Base-by-base conservation (phyloP, 2,329 filamentous ascomycete genomes). In the Aspergillus sp. region DNA sequence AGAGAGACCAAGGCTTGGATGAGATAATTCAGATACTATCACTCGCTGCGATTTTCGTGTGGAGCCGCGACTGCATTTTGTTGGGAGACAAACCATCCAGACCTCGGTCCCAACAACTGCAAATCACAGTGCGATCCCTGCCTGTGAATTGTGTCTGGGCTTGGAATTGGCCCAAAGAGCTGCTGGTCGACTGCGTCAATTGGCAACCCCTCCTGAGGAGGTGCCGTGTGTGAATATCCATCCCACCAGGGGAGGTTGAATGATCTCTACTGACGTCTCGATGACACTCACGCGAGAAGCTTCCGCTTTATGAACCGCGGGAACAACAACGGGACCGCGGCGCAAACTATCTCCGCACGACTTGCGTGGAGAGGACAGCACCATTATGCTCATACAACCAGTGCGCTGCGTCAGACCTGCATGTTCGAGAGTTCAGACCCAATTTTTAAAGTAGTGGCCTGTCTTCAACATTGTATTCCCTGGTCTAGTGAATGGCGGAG, bases 1-100 rank as follows among this genome's bases (percentile, higher is more conserved):
- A 41, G 8, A 48, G 32, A n/a, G 12, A 30, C 26, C 26, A 30
- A 30, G 26, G 26, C 26, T 30, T 30, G 26, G 39, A 45, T 44
- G 39, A 50, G 44, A 45, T 44, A 55, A 55, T 48, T 32, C 26
- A 26, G 34, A 47, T 48, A 41, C 42, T 48, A 36, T 41, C 20
- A 48, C 32, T 53, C 39, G 42, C 43, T 48, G 43, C 39, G 34
- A 38, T 45, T 45, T 38, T 41, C n/a, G 36, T 43, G 59, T 61
- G 59, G 59, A 61, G 56, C 59, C 56, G 43, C 56, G 44, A 54
- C 17, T 56, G 59, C 56, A 48, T 61, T 61, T 61, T 59, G 56
- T 58, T 56, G 56, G 56, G 58, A 60, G 41, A 45, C 48, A 41
- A 36, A 20, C 30, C 39, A 48, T 48, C 55, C 43, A 59, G 48